Evolutionary conservation across 768 basidiomycete species (phyloP), one percentile per base, ranked within the genome.

Genomic region (Hypholoma sublateritium): DNA sequence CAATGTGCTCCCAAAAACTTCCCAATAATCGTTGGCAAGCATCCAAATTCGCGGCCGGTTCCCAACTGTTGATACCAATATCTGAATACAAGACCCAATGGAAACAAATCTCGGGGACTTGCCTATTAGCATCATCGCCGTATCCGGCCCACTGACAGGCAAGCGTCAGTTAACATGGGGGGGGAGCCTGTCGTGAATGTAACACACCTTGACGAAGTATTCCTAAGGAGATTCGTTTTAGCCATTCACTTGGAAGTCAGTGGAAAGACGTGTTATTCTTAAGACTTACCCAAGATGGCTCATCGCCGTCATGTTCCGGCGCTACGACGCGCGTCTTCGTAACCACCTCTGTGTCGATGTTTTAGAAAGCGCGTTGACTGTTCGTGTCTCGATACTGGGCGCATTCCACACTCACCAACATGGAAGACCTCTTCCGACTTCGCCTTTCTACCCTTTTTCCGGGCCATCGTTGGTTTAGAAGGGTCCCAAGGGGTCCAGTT

Each of bases 1-100:
- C 87, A 17, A 89, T 61, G 50, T 86, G 77, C 5, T 69, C 65
- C 85, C 85, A 87, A 66, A 91, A 91, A 59, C 83, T 84, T n/a
- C 67, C 58, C 22, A 89, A 69, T 14, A 91, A 74, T 17, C 84
- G 78, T 14, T 79, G 69, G 64, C 89, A 91, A 24, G 77, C 72
- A 35, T 66, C 61, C 13, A 91, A 74, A 65, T 91, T 88, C 6
- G 69, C 70, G 50, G 76, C 70, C 11, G 89, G 89, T 57, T 90
- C 89, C 88, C 88, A 90, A 62, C 89, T 90, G 22, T 3, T 13
- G 13, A 17, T 47, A 58, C 43, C 14, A 60, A 19, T 25, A 42
- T 59, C 36, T n/a, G 28, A 53, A 48, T 56, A 32, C 24, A 21
- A 41, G 36, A 37, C n/a, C 5, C 32, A 1, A 51, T 9, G 9